These are phyloP conservation scores for Xylaria acuta DNA, from an alignment of 495 filamentous ascomycete species.

Conservation along the genomic window DNA sequence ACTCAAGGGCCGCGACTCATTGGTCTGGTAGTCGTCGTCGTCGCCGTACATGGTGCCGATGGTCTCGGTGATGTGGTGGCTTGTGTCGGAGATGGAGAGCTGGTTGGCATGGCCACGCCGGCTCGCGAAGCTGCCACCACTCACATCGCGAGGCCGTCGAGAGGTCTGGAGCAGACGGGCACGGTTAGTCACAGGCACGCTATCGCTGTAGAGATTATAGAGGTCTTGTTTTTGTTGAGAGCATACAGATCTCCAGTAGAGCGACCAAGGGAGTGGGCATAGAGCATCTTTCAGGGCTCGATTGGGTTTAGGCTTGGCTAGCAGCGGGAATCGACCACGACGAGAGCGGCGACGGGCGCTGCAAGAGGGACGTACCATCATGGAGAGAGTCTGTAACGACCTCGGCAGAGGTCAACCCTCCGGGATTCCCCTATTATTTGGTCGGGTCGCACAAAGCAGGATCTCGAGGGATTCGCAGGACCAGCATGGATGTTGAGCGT, in stretches of 20 bases:
- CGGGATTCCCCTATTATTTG: conserved; percentile 39
- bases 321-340: conserved; percentile 16
- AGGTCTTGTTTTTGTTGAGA: neutral
- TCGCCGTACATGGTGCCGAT: conserved; percentile 96
- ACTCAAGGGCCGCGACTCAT: conserved; percentile 54
- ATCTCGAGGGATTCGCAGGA: conserved; percentile 38
- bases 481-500: conserved; percentile 46
- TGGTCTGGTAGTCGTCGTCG: conserved; percentile 64
- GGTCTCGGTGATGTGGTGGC: conserved; percentile 96
- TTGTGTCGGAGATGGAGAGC: conserved; percentile 66
- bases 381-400: conserved; percentile 41
- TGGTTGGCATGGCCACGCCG: conserved; percentile 62
- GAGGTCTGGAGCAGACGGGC: conserved; percentile 52
- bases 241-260: conserved; percentile 3
- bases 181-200: conserved; percentile 29
- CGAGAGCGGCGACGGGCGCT: conserved; percentile 5
- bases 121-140: conserved; percentile 57
- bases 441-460: conserved; percentile 42
- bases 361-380: conserved; percentile 42
- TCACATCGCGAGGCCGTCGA: conserved; percentile 60
- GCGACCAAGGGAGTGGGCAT: neutral
- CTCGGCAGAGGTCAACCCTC: conserved; percentile 48
- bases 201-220: neutral
- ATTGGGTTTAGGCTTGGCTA: conserved; percentile 2
- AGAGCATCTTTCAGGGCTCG: conserved; percentile 19